Conservation (phyloP, 331 rosid genomes). For the Rhamnella rubrinervis region DNA sequence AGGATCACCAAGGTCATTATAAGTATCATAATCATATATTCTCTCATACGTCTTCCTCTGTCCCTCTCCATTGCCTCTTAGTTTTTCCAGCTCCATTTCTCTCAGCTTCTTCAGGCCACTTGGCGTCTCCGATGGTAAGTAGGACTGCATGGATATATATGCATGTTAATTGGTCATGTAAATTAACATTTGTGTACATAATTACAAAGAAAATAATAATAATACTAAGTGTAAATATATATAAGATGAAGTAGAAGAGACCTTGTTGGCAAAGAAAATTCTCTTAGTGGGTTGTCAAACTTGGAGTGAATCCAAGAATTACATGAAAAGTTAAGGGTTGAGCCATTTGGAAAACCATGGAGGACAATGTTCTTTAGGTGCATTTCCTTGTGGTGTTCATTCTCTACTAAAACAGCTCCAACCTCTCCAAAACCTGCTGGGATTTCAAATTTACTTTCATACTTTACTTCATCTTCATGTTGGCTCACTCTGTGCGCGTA, state of each 20-base stretch:
- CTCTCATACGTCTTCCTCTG: conserved; percentile 40
- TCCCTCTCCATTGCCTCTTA: conserved; percentile 57
- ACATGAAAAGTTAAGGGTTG: conserved; percentile 28
- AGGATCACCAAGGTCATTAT: conserved; percentile 58
- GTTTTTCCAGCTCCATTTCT: conserved; percentile 30
- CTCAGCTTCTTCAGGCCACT: conserved; percentile 49
- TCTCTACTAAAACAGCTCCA: conserved; percentile 50
- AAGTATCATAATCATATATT: conserved; percentile 55
- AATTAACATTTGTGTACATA: neutral
- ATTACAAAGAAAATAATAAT: neutral
- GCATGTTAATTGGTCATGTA: neutral
- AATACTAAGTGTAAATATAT: neutral
- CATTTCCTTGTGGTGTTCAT: conserved; percentile 35
- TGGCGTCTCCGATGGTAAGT: conserved; percentile 53
- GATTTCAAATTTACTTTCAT: conserved; percentile 30
- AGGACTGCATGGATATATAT: conserved; percentile 25
- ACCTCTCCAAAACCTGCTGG: conserved; percentile 36
- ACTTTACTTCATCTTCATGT: conserved; percentile 16
- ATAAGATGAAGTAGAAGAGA: neutral
- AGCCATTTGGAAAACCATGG: conserved; percentile 38
- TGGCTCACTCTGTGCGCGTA: conserved; percentile 7
- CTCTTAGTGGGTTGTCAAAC: conserved; percentile 26
- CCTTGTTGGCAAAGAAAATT: conserved; percentile 53
- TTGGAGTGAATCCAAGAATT: conserved; percentile 52
- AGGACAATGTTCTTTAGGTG: conserved; percentile 36